A percentile compares a stretch with the other conserved stretches of the same genome.
These are phyloP conservation scores for Hanseniaspora pseudoguilliermondii DNA, from an alignment of 805 yeast genomes.

Conservation along the genomic window DNA sequence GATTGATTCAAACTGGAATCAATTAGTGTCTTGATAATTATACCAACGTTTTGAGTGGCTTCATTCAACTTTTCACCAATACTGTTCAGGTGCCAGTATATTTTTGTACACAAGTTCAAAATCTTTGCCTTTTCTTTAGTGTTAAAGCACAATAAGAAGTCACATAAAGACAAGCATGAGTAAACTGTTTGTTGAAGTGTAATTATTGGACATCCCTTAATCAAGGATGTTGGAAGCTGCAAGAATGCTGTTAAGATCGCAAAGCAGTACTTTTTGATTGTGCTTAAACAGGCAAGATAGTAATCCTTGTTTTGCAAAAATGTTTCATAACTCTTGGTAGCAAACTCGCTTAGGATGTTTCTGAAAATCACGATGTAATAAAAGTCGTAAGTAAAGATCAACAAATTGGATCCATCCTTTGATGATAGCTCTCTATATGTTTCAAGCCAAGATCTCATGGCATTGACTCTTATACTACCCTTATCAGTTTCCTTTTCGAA, in stretches of 20 bases:
- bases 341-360: slow-evolving; percentile 25
- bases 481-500: neutral
- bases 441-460: slow-evolving; percentile 34
- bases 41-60: slow-evolving; percentile 48
- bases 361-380: slow-evolving; percentile 35
- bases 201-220: slow-evolving; percentile 44
- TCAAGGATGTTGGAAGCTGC: slow-evolving; percentile 33
- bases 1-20: slow-evolving; percentile 30
- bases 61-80: slow-evolving; percentile 46
- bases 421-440: slow-evolving; percentile 35
- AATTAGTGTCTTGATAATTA: slow-evolving; percentile 39
- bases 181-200: slow-evolving; percentile 42
- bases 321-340: slow-evolving; percentile 18
- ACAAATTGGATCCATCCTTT: slow-evolving; percentile 37
- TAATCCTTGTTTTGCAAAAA: slow-evolving; percentile 17
- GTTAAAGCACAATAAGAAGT: slow-evolving; percentile 32
- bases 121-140: slow-evolving; percentile 31
- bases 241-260: slow-evolving; percentile 35
- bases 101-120: slow-evolving; percentile 36
- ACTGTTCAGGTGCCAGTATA: slow-evolving; percentile 47
- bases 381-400: slow-evolving; percentile 38
- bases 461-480: slow-evolving; percentile 20
- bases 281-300: slow-evolving; percentile 26
- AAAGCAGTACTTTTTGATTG: slow-evolving; percentile 36
- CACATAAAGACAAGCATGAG: slow-evolving; percentile 42